phyloP scores from a whole-genome alignment of 2,329 filamentous ascomycete species.

The Blumeria graminis region DNA sequence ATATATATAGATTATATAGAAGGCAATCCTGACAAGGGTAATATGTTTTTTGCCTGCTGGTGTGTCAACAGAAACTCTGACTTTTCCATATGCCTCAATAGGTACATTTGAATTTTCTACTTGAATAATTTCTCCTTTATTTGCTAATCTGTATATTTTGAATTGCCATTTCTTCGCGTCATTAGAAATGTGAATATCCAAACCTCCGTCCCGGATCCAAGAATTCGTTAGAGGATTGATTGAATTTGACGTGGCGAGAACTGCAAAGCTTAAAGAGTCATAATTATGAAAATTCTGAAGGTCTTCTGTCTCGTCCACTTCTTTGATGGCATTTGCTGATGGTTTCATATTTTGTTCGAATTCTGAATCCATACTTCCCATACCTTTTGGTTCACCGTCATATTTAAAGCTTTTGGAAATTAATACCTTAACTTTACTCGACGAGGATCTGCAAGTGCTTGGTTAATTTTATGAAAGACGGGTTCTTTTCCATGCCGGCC shows the following conservation, averaged over 20 bases:
- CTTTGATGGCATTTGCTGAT: not conserved
- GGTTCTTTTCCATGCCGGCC: not conserved
- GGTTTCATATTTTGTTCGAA: not conserved
- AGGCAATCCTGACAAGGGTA: no score
- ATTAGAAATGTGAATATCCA: constrained; percentile 1
- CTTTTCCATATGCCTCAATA: not conserved
- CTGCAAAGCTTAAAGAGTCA: not conserved
- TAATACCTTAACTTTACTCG: not conserved
- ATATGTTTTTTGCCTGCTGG: not conserved
- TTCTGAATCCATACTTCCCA: not conserved
- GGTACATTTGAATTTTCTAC: not conserved
- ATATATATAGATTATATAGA: no score
- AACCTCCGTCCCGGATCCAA: not conserved
- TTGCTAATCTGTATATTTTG: not conserved
- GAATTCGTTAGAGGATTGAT: not conserved
- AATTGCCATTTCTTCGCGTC: not conserved
- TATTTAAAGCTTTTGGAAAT: not conserved
- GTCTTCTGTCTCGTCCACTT: not conserved
- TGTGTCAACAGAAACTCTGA: not conserved
- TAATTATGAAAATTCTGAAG: not conserved
- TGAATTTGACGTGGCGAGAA: not conserved
- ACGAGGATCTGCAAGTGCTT: not conserved
- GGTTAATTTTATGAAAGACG: not conserved
- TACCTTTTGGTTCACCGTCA: not conserved
- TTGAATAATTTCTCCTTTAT: not conserved